Evolutionary conservation across 371 early-diverging fungal genomes (phyloP).

Genomic region (Mortierella sp.): DNA sequence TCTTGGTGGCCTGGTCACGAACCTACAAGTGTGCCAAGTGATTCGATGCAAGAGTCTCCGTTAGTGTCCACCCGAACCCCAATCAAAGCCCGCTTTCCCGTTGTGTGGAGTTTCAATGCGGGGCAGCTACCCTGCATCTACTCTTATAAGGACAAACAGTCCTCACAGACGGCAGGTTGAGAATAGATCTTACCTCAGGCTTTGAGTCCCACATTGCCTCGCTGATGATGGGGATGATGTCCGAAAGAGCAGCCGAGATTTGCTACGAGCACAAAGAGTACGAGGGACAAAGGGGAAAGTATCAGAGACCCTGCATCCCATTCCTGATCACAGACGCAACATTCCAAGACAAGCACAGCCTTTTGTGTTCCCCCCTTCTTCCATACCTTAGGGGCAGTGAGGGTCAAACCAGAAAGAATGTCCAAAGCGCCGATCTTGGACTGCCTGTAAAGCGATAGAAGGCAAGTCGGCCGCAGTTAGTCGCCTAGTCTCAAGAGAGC

Average conservation of each 20-base stretch:
- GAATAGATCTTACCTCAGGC: conserved; percentile 71
- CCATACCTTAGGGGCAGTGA: conserved; percentile 48
- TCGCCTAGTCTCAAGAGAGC: too few species aligned
- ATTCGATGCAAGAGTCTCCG: too few species aligned
- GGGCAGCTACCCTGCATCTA: too few species aligned
- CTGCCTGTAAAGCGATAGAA: conserved; percentile 48
- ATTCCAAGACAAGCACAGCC: too few species aligned
- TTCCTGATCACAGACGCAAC: too few species aligned
- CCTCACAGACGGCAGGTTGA: too few species aligned
- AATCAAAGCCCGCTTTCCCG: too few species aligned
- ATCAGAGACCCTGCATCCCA: neutral
- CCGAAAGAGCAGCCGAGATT: conserved; percentile 72
- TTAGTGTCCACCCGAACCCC: conserved; percentile 70
- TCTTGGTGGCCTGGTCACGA: conserved; percentile 37
- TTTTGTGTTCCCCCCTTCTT: too few species aligned
- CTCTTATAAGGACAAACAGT: too few species aligned
- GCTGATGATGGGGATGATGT: conserved; percentile 78
- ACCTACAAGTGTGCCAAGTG: conserved; percentile 58
- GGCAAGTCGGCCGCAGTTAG: too few species aligned
- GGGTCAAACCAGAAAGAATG: conserved; percentile 57
- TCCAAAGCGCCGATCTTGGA: conserved; percentile 65
- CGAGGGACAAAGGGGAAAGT: neutral
- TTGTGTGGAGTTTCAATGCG: too few species aligned
- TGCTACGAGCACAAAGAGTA: conserved; percentile 43
- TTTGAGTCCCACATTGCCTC: conserved; percentile 86